phyloP scores from a whole-genome alignment of 306 rosid genomes.

The Casuarina cunninghamiana region DNA sequence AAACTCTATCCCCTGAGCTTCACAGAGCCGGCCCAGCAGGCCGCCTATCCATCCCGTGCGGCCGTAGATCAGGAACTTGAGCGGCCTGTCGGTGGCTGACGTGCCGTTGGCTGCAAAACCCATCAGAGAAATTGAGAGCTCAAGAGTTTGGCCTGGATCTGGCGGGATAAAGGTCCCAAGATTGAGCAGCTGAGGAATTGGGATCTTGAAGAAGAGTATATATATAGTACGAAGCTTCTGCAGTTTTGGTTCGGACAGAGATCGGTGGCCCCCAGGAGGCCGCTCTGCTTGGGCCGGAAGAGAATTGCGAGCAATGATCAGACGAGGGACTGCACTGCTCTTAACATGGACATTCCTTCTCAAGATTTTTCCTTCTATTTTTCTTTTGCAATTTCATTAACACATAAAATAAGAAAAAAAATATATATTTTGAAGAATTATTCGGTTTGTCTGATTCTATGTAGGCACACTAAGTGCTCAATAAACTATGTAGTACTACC shows the following conservation, averaged over 20 bases:
- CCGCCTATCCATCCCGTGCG: constrained; percentile 95
- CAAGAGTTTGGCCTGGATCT: constrained; percentile 14
- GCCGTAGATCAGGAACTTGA: constrained; percentile 81
- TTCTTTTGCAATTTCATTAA: too few species aligned
- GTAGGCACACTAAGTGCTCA: too few species aligned
- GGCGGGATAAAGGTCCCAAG: background rate
- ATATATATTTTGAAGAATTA: too few species aligned
- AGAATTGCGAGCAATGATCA: background rate
- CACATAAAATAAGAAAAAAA: too few species aligned
- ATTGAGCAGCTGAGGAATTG: background rate
- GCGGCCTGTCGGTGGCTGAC: constrained; percentile 24
- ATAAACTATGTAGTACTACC: too few species aligned
- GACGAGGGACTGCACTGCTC: background rate
- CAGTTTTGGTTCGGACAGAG: background rate
- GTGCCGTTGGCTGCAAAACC: constrained; percentile 61
- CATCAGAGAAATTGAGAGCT: constrained; percentile 33
- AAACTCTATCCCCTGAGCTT: constrained; percentile 48
- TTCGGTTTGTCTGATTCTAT: too few species aligned
- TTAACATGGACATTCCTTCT: background rate
- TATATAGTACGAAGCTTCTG: background rate
- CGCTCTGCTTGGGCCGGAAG: background rate
- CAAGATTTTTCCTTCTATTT: too few species aligned
- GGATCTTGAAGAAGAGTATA: background rate
- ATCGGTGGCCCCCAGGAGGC: background rate
- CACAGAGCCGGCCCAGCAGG: constrained; percentile 64